These are phyloP conservation scores for Castanospermum australe DNA, from an alignment of 306 rosid genomes.

Conservation along the genomic window DNA sequence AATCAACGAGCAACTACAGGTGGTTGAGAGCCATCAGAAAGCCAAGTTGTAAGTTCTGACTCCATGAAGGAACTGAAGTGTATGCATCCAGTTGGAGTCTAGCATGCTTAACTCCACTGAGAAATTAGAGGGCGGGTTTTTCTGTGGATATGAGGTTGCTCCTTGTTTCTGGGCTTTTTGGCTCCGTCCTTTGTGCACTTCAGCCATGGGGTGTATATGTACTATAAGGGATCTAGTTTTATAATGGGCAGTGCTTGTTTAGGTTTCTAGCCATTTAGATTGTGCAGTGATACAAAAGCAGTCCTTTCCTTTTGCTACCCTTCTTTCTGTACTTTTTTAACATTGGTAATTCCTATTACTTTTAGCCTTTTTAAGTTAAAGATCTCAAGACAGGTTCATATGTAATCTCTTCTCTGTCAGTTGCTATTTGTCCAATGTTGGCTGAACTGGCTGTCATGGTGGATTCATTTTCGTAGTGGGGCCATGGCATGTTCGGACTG, in stretches of 20 bases:
- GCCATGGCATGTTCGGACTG: background rate
- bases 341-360: conserved; percentile 10
- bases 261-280: conserved; percentile 26
- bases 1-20: conserved; percentile 33
- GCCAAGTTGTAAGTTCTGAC: conserved; percentile 3
- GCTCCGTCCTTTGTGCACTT: conserved; percentile 22
- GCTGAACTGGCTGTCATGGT: background rate
- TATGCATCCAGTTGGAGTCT: background rate
- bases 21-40: conserved; percentile 25
- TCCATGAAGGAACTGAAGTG: conserved; percentile 15
- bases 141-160: conserved; percentile 29
- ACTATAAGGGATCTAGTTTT: conserved; percentile 43
- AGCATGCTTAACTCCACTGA: background rate
- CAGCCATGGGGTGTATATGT: conserved; percentile 40
- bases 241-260: conserved; percentile 28
- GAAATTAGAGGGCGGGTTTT: conserved; percentile 14
- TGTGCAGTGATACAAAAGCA: conserved; percentile 30
- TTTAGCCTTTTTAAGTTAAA: conserved; percentile 1
- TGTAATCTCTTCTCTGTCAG: background rate
- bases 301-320: background rate
- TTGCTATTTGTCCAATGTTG: background rate
- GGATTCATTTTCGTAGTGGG: background rate
- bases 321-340: background rate
- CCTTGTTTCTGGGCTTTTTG: conserved; percentile 20
- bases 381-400: background rate